Base-by-base conservation (phyloP, 305 asterid genomes). In the Fraxinus velutina region DNA sequence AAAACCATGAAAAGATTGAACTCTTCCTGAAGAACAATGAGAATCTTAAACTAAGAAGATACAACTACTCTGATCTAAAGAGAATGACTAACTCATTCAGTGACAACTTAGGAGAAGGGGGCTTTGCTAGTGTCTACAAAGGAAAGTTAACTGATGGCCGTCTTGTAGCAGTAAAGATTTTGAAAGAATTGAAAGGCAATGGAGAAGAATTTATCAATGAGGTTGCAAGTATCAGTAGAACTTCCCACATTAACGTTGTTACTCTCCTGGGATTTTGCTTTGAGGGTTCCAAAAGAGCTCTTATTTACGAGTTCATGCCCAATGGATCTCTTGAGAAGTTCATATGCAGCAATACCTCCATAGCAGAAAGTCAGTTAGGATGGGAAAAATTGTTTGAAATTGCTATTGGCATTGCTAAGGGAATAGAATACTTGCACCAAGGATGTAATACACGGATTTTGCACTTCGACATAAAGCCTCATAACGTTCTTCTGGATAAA, bases 391-490 rank as follows among this genome's bases (percentile, higher is more conserved):
- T 88, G 81, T 81, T 83, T 6, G 22, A 86, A 0, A 89, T 89
- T 22, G 75, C 87, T 7, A 77, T 86, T 5, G 91, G 93, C 22
- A 78, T 87, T 37, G 91, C 89, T 12, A 80, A 86, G 21, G 83
- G 64, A 52, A 52, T 52, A 52, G 64, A 52, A n/a, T 52, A 52
- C 24, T 52, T 52, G 24, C 64, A 52, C 24, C 24, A 52, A n/a
- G 64, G 64, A 52, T 52, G 64, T 52, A 52, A 52, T 17, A 52
- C 21, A 5, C 64, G 64, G 13, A 88, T 90, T 27, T 5, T 90
- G 36, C 92, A 90, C 52, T 83, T 89, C 0, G 92, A 90, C 70
- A 86, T 90, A n/a, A 90, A 90, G 77, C 89, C 91, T 74, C 88
- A 86, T 2, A 89, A 89, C 42, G 80, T 87, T 30, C 89, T 89